Evolutionary conservation across 2,329 filamentous ascomycete genomes (phyloP).

Genomic region (Colletotrichum sidae): DNA sequence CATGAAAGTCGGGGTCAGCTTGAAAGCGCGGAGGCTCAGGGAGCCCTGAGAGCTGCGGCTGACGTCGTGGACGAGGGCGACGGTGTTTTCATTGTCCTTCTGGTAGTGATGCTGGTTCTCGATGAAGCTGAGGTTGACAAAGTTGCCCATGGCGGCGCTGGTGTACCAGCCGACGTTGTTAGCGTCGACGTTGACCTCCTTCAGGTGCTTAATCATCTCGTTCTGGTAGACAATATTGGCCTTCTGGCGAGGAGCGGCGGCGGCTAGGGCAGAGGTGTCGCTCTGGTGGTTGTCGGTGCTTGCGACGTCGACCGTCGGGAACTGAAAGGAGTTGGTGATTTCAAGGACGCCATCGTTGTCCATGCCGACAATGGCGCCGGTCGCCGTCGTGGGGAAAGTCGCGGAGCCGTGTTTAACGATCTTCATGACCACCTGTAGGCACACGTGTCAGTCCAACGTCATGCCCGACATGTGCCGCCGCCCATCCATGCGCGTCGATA

Average conservation of each 20-base stretch:
- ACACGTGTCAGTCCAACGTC: conserved; percentile 37
- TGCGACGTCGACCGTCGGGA: conserved; percentile 83
- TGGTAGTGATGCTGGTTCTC: conserved; percentile 99
- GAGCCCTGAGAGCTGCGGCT: conserved; percentile 94
- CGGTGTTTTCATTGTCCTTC: conserved; percentile 89
- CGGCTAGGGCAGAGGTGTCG: conserved; percentile 79
- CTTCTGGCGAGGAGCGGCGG: conserved; percentile 92
- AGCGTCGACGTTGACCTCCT: conserved; percentile 98
- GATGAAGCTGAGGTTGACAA: conserved; percentile 92
- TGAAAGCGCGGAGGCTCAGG: conserved; percentile 90
- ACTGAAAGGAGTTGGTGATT: conserved; percentile 95
- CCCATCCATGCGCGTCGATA: not conserved
- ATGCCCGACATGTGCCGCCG: conserved; percentile 3
- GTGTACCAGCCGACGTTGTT: conserved; percentile 99
- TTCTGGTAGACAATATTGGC: conserved; percentile 88
- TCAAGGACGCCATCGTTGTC: conserved; percentile 84
- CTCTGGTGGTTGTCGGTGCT: conserved; percentile 79
- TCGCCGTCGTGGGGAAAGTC: conserved; percentile 88
- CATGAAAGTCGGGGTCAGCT: conserved; percentile 89
- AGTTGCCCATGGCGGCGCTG: conserved; percentile 98
- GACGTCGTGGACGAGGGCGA: conserved; percentile 94
- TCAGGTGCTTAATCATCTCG: conserved; percentile 96
- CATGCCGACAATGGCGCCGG: conserved; percentile 93
- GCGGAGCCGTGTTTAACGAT: conserved; percentile 95
- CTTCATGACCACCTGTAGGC: conserved; percentile 88